Evolutionary conservation across 169 alveolate species (phyloP), one percentile per base, ranked within the genome.

Genomic region (Eimeria brunetti): DNA sequence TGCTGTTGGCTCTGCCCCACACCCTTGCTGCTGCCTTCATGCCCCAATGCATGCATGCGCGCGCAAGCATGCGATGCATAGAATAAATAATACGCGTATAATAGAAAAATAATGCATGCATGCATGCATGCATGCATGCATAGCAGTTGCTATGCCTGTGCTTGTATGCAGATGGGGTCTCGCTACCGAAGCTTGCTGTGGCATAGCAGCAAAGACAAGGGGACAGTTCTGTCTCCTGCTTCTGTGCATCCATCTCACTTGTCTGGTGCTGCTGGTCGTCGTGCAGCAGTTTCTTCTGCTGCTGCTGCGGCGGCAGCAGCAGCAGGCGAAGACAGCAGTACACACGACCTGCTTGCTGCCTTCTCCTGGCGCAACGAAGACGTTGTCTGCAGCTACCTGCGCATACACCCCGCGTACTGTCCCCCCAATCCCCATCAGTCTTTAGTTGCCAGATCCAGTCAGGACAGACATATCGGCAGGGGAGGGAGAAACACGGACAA

Each of bases 311-410:
- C 85, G 14, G 80, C 80, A 14, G 80, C 41, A 14, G 14, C 80
- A 9, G 41, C 41, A 30, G 22, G 24, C 24, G 53, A 38, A 11
- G 56, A 30, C 58, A 9, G 58, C 85, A 36, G 9, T n/a, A 75
- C 85, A 14, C 85, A 75, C 58, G 94, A 89, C 58, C 76, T 89
- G 38, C 88, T 89, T 46, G 51, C 94, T 33, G 94, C 94, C 44
- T 89, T 89, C 36, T 89, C 83, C 24, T 89, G 94, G 94, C 49
- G 88, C 4, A 69, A 76, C 88, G 49, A 58, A 8, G 94, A 89
- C 60, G 88, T 89, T 58, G 88, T 89, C 60, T 67, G 81, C 88
- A 67, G 88, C 62, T 41, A 86, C 16, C 69, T 89, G 20, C 94
- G 94, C 33, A n/a, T 69, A 38, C 62, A 67, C 46, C 76, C 88